A percentile compares a stretch with the other conserved stretches of the same genome.
phyloP scores from a whole-genome alignment of 768 basidiomycete genomes.

The Boletus reticuloceps region DNA sequence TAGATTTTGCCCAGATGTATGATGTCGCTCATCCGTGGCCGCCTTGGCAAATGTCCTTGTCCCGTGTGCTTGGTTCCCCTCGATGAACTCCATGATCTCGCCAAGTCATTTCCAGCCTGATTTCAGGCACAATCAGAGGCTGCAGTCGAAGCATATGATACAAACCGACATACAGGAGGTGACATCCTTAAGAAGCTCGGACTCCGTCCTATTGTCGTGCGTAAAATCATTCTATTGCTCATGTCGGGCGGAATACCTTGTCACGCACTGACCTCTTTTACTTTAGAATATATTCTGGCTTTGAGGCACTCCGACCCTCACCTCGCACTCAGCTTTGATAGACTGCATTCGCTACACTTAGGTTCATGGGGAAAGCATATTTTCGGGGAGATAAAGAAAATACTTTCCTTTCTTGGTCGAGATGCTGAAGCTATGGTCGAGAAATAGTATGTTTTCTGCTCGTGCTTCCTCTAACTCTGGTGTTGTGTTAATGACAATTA shows the following conservation, averaged over 20 bases:
- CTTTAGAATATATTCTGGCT: slow-evolving; percentile 41
- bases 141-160: not conserved
- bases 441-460: slow-evolving; percentile 21
- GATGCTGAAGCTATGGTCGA: slow-evolving; percentile 7
- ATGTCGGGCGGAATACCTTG: too few relatives aligned
- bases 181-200: slow-evolving; percentile 18
- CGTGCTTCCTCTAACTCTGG: too few relatives aligned
- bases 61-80: slow-evolving; percentile 37
- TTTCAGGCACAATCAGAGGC: not conserved
- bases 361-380: slow-evolving; percentile 37
- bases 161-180: not conserved
- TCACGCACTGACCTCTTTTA: not conserved
- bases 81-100: slow-evolving; percentile 23
- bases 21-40: slow-evolving; percentile 38
- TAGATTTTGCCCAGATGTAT: slow-evolving; percentile 25
- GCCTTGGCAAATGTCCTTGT: slow-evolving; percentile 32
- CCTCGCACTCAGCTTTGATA: slow-evolving; percentile 36
- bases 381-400: slow-evolving; percentile 20
- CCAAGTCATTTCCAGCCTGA: slow-evolving; percentile 1
- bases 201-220: slow-evolving; percentile 1
- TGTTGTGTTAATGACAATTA: not conserved
- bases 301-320: slow-evolving; percentile 34
- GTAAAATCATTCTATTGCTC: too few relatives aligned
- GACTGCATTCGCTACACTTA: slow-evolving; percentile 33
- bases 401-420: slow-evolving; percentile 14